Conservation (phyloP, 257 asterid species). For the Solanum neorickii region DNA sequence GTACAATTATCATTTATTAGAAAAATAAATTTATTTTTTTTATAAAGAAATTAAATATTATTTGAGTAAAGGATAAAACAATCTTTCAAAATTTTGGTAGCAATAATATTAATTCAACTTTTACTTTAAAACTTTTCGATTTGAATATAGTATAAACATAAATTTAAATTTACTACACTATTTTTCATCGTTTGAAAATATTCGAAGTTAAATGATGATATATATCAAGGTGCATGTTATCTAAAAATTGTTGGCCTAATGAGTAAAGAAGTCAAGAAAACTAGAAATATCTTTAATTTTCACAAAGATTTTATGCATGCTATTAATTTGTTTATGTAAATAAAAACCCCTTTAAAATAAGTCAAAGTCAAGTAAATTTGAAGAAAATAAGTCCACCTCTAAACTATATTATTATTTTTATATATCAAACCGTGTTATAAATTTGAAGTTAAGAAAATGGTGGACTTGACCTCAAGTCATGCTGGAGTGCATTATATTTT, state of each 20-base stretch:
- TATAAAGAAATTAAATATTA: neutral
- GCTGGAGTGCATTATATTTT: neutral
- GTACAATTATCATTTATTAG: neutral
- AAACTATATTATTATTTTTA: neutral
- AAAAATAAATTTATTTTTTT: no score
- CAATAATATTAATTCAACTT: neutral
- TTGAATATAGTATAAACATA: neutral
- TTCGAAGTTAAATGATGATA: neutral
- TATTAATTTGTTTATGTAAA: neutral
- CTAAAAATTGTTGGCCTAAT: neutral
- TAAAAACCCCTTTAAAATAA: neutral
- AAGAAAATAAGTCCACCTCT: neutral
- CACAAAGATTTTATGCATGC: neutral
- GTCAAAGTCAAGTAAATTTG: neutral
- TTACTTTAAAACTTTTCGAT: neutral
- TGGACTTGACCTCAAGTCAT: neutral
- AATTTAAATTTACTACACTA: neutral
- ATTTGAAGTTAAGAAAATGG: neutral
- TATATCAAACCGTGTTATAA: neutral
- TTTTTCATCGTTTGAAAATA: neutral
- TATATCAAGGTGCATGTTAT: neutral
- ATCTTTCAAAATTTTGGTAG: neutral
- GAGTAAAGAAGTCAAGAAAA: neutral
- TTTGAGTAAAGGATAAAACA: no score
- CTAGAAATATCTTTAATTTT: neutral